A percentile compares a stretch with the other conserved stretches of the same genome.
phyloP scores from a whole-genome alignment of 352 stramenopile species.

The Phytophthora pluvialis region DNA sequence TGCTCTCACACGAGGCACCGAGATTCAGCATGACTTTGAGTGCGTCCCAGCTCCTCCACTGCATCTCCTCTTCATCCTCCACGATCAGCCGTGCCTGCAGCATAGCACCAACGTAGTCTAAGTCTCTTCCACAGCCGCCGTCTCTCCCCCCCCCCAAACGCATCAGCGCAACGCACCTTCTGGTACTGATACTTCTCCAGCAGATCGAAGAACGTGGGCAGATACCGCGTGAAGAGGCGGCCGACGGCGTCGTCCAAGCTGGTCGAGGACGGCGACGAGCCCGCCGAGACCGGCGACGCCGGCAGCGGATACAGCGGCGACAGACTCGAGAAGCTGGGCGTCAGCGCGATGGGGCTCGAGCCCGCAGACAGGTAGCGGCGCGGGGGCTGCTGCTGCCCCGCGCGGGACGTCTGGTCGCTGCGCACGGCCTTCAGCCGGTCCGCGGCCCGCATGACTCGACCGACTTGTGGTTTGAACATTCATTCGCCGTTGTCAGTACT shows the following conservation, averaged over 20 bases:
- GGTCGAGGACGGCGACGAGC: conserved; percentile 24
- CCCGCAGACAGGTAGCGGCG: conserved; percentile 47
- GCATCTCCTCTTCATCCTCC: conserved; percentile 46
- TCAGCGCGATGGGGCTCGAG: conserved; percentile 52
- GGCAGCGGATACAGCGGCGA: conserved; percentile 53
- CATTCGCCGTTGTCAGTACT: background rate
- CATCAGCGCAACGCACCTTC: conserved; percentile 35
- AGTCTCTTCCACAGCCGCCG: background rate
- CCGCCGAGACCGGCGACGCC: conserved; percentile 26
- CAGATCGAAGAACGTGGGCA: conserved; percentile 67
- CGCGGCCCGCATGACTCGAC: conserved; percentile 7
- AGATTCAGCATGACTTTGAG: conserved; percentile 67
- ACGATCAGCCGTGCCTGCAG: conserved; percentile 48
- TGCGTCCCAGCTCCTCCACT: conserved; percentile 59
- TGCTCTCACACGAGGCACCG: conserved; percentile 70
- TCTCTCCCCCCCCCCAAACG: too few relatives aligned
- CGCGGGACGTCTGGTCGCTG: conserved; percentile 31
- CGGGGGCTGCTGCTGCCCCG: conserved; percentile 17
- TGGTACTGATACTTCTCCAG: conserved; percentile 70
- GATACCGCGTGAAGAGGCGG: conserved; percentile 54
- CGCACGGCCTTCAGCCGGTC: conserved; percentile 19
- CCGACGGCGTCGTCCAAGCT: conserved; percentile 56
- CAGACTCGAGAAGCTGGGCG: conserved; percentile 48
- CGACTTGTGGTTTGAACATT: too few relatives aligned
- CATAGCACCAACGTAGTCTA: background rate